These are phyloP conservation scores for Biscutella auriculata DNA, from an alignment of 441 rosid genomes.

Conservation along the genomic window DNA sequence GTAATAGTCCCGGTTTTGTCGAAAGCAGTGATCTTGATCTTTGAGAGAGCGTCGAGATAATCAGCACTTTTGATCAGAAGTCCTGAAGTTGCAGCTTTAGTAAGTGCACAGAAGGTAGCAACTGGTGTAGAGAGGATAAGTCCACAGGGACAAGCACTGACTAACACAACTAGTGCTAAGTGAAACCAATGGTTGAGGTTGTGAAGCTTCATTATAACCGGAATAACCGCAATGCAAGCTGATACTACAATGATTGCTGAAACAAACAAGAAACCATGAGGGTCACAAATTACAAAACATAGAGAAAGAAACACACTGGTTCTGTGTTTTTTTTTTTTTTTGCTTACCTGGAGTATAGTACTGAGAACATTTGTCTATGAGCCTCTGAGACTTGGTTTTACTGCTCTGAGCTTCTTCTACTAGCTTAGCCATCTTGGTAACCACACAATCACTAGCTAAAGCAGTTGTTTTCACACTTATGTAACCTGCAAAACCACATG, in stretches of 20 bases:
- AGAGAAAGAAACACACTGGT: no score
- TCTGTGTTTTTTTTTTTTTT: not conserved
- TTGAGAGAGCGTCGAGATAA: slow-evolving; percentile 58
- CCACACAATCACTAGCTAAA: slow-evolving; percentile 71
- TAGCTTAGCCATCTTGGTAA: slow-evolving; percentile 76
- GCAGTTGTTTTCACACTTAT: slow-evolving; percentile 65
- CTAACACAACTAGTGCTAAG: slow-evolving; percentile 71
- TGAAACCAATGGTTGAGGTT: slow-evolving; percentile 48
- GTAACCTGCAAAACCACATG: slow-evolving; percentile 35
- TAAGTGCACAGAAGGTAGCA: slow-evolving; percentile 82
- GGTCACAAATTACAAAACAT: no score
- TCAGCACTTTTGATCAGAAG: slow-evolving; percentile 79
- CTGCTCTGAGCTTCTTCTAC: slow-evolving; percentile 95
- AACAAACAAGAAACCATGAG: slow-evolving; percentile 5
- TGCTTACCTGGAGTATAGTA: slow-evolving; percentile 74
- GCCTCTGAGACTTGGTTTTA: slow-evolving; percentile 58
- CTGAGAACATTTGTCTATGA: slow-evolving; percentile 58
- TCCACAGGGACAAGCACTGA: slow-evolving; percentile 89
- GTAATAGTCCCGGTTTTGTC: slow-evolving; percentile 95
- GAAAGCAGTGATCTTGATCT: slow-evolving; percentile 58
- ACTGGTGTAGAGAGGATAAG: slow-evolving; percentile 86
- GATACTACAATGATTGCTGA: slow-evolving; percentile 54
- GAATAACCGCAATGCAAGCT: slow-evolving; percentile 38
- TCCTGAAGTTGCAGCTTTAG: slow-evolving; percentile 71
- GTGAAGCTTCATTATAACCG: slow-evolving; percentile 30